Conservation (phyloP, 129 eudicot genomes). For the Chrysanthemum lavandulifolium region DNA sequence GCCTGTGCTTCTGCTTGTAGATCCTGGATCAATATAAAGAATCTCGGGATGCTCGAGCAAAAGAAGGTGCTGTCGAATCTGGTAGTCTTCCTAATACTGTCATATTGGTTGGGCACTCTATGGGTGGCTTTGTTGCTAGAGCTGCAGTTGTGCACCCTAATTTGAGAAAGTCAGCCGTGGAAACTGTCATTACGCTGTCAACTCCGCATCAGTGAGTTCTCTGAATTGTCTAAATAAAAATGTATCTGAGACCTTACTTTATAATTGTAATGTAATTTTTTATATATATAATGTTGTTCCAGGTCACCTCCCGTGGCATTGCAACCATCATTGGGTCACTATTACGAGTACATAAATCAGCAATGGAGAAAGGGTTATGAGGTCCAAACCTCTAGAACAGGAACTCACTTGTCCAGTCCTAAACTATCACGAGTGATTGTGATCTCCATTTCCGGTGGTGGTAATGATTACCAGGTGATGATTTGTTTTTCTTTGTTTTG, state of each 20-base stretch:
- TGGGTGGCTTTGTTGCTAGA: constrained; percentile 99
- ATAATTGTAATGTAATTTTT: constrained; percentile 2
- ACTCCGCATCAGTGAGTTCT: constrained; percentile 87
- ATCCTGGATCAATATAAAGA: constrained; percentile 86
- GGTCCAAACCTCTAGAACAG: constrained; percentile 49
- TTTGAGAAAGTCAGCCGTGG: constrained; percentile 78
- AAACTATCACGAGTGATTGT: constrained; percentile 67
- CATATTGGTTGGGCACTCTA: constrained; percentile 91
- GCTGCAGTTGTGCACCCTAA: constrained; percentile 89
- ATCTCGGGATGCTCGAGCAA: constrained; percentile 64
- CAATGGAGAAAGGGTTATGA: constrained; percentile 91
- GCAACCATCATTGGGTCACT: constrained; percentile 96
- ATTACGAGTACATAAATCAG: constrained; percentile 70
- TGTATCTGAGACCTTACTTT: constrained; percentile 6
- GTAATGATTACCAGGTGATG: constrained; percentile 92
- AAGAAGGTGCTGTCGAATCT: constrained; percentile 62
- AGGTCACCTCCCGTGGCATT: constrained; percentile 89
- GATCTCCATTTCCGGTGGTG: constrained; percentile 93
- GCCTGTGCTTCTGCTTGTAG: constrained; percentile 36
- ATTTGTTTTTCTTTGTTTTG: constrained; percentile 16
- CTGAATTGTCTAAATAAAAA: constrained; percentile 21
- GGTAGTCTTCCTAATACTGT: constrained; percentile 66
- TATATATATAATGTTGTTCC: constrained; percentile 27
- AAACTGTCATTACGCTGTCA: constrained; percentile 88
- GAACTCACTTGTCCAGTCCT: constrained; percentile 43